Evolutionary conservation across 2,329 filamentous ascomycete genomes (phyloP), one percentile per base, ranked within the genome.

Genomic region (Ophiostoma himal-ulmi): DNA sequence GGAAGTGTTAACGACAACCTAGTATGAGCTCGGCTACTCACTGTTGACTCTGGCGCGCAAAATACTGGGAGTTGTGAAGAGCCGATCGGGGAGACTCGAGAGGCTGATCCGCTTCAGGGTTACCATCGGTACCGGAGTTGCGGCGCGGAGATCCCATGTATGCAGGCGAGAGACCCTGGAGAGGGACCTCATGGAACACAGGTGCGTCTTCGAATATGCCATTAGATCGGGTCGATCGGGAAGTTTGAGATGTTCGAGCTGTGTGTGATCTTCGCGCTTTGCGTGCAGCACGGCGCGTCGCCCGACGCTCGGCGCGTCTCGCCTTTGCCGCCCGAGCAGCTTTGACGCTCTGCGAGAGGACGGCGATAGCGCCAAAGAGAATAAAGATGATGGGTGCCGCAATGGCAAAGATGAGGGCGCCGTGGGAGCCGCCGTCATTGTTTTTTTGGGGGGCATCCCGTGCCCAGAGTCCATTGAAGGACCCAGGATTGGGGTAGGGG

Each of bases 371-470:
- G 57, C 57, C 57, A 17, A 62, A 17, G 57, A 62, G 5, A 11
- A 62, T 13, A 14, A 62, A 62, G 57, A 62, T 34, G 57, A 26
- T 3, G 57, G 57, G 57, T 2, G 20, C 13, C 26, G 34, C 5
- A 22, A 62, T 62, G 57, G 26, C 57, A 34, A 62, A 7, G 57
- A 62, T 62, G 57, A 62, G 57, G 26, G 57, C 57, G 26, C 26
- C 14, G 5, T 26, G 22, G 26, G 57, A 26, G 57, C 26, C 57
- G 26, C 57, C 57, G 20, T 62, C 26, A 14, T 17, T 20, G 44
- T 48, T 8, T n/a, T 48, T 62, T 62, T 7, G 10, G 6, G 44
- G 20, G 17, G 44, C 7, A 20, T 48, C 11, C 57, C 57, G 57
- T 6, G 26, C 57, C 26, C 17, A 7, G 14, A 52, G 44, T 13